Evolutionary conservation across 768 basidiomycete genomes (phyloP), one percentile per base, ranked within the genome.

Genomic region (Russula lepida): DNA sequence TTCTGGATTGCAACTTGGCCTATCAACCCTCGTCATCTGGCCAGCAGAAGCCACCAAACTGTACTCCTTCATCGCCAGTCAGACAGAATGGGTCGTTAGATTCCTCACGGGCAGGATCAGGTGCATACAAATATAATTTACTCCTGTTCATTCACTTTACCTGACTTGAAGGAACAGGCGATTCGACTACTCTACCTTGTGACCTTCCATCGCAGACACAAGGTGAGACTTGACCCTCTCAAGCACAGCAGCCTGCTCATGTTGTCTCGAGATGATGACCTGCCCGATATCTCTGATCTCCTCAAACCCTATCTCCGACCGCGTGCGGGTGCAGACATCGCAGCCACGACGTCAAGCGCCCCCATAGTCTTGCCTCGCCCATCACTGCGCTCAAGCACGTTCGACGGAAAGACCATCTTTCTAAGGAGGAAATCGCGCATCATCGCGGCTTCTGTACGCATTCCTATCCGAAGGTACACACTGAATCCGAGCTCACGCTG

Each of bases 301-400:
- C 63, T 65, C 17, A 57, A 51, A 37, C 60, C 54, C 6, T 65
- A 66, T 46, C 35, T 53, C 4, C 51, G 57, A 19, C 46, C 55
- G 6, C 30, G 9, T 39, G 13, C 56, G 12, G 17, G 23, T 32
- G 13, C 52, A 4, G 54, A 44, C 15, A 44, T 12, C 44, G 43
- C 41, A n/a, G 55, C 51, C 19, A 32, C 56, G 28, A 23, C 41
- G 39, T 54, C 35, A 41, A 52, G 21, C 12, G 30, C 32, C 9
- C 64, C 66, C 6, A 66, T 66, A 55, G 30, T 49, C 13, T 51
- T 66, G 39, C 64, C 64, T n/a, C 66, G 66, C 35, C 58, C 64
- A 27, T 66, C 66, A 6, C 30, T 66, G 23, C 64, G 64, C 27
- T 58, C 64, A 13, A 55, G 44, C 7, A 66, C 66, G 3, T 66